A percentile compares a stretch with the other conserved stretches of the same genome.
Evolutionary conservation across 1,139 yeast genomes (phyloP).

Genomic region (Sugiyamaella paludigena): DNA sequence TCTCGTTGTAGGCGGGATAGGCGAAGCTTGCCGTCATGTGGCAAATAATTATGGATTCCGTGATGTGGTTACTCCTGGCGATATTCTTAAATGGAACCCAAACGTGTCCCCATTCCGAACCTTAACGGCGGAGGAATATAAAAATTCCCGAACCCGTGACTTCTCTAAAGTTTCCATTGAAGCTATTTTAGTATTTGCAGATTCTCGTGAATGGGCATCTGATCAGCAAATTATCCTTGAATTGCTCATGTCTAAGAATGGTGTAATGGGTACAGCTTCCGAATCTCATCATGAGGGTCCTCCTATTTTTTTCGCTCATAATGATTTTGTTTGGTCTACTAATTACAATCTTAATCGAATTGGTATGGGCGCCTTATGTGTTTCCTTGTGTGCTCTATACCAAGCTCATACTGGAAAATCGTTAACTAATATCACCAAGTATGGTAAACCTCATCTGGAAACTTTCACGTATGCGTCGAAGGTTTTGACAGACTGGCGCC

Average conservation of each 20-base stretch:
- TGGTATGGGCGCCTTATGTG: conserved; percentile 90
- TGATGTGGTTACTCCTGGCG: conserved; percentile 74
- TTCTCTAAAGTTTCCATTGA: conserved; percentile 62
- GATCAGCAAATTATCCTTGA: conserved; percentile 85
- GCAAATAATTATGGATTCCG: conserved; percentile 76
- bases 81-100: conserved; percentile 81
- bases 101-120: conserved; percentile 78
- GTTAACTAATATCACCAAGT: conserved; percentile 63
- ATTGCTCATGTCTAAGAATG: conserved; percentile 66
- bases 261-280: conserved; percentile 77
- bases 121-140: conserved; percentile 65
- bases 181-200: conserved; percentile 77
- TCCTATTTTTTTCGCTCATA: conserved; percentile 78
- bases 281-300: conserved; percentile 75
- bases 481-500: conserved; percentile 72
- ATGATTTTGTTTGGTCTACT: conserved; percentile 88
- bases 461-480: conserved; percentile 78
- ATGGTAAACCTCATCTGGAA: conserved; percentile 84
- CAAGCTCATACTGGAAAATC: conserved; percentile 79
- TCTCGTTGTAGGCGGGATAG: conserved; percentile 80
- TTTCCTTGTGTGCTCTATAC: conserved; percentile 76
- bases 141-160: conserved; percentile 57
- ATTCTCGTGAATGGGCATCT: conserved; percentile 85
- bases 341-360: conserved; percentile 74
- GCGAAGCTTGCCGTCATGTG: conserved; percentile 75